These are phyloP conservation scores for Panicum miliaceum DNA, from an alignment of 176 grass and related monocot species.

Conservation along the genomic window DNA sequence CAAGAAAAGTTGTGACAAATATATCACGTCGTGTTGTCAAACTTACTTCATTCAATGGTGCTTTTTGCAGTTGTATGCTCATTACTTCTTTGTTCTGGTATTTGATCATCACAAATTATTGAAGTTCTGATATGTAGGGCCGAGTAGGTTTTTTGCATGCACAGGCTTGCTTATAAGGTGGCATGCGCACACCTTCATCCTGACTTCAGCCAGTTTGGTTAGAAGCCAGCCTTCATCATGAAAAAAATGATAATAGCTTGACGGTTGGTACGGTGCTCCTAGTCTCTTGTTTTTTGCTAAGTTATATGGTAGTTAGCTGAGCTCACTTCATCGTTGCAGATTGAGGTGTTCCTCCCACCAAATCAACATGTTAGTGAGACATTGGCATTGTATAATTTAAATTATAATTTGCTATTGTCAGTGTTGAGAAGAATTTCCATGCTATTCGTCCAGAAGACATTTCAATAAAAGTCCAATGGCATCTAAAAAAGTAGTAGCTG, in stretches of 20 bases:
- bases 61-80: not conserved
- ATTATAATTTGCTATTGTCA: slow-evolving; percentile 35
- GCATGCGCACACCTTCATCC: not conserved
- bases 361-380: slow-evolving; percentile 2
- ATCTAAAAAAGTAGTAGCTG: not conserved
- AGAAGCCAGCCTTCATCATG: not conserved
- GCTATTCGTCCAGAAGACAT: not conserved
- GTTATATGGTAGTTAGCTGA: not conserved
- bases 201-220: slow-evolving; percentile 41
- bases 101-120: not conserved
- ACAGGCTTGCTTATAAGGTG: slow-evolving; percentile 40
- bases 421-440: not conserved
- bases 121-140: slow-evolving; percentile 11
- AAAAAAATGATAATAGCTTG: not conserved
- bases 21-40: slow-evolving; percentile 32
- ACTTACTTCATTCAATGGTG: slow-evolving; percentile 33
- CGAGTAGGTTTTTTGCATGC: slow-evolving; percentile 15
- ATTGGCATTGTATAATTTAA: slow-evolving; percentile 30
- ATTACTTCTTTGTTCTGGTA: not conserved
- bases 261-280: not conserved
- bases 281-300: not conserved
- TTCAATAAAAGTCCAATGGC: not conserved
- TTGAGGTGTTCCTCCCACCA: slow-evolving; percentile 29
- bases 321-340: slow-evolving; percentile 27
- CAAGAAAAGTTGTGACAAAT: slow-evolving; percentile 5